Conservation (phyloP, 768 basidiomycete genomes). For the Trametes maxima region DNA sequence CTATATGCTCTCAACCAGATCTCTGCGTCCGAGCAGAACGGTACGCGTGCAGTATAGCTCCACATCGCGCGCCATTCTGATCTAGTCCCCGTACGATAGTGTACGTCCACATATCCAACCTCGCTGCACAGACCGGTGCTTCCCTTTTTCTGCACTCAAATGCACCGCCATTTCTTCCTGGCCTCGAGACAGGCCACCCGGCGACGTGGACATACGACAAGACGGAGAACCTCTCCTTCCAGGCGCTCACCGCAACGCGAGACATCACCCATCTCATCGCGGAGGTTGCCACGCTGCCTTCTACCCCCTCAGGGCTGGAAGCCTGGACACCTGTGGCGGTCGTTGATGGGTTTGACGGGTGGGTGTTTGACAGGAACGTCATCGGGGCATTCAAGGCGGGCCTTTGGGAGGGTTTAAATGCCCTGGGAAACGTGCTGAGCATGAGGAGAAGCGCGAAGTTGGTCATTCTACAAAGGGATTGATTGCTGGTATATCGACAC, state of each 20-base stretch:
- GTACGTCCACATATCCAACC: conserved; percentile 80
- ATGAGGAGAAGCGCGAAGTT: conserved; percentile 28
- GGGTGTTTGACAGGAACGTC: conserved; percentile 32
- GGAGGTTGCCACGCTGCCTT: conserved; percentile 40
- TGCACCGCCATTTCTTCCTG: conserved; percentile 52
- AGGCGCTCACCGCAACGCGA: conserved; percentile 40
- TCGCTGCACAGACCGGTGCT: conserved; percentile 88
- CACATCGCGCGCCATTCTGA: not conserved
- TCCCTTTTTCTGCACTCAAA: conserved; percentile 82
- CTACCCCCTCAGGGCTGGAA: not conserved
- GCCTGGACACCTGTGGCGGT: conserved; percentile 48
- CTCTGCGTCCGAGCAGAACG: conserved; percentile 38
- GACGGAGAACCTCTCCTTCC: conserved; percentile 62
- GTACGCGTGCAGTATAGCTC: conserved; percentile 26
- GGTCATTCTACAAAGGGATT: conserved; percentile 27
- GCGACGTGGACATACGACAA: conserved; percentile 76
- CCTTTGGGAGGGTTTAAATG: conserved; percentile 11
- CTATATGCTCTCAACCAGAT: conserved; percentile 60
- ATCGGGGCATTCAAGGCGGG: conserved; percentile 8
- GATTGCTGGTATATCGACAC: not conserved
- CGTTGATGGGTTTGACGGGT: conserved; percentile 50
- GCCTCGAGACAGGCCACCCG: conserved; percentile 9
- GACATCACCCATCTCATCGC: conserved; percentile 66
- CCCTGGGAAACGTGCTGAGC: conserved; percentile 15
- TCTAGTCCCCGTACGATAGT: conserved; percentile 34